These are phyloP conservation scores for Oryza glumipatula DNA, from an alignment of 176 grass and related monocot species.

Conservation along the genomic window DNA sequence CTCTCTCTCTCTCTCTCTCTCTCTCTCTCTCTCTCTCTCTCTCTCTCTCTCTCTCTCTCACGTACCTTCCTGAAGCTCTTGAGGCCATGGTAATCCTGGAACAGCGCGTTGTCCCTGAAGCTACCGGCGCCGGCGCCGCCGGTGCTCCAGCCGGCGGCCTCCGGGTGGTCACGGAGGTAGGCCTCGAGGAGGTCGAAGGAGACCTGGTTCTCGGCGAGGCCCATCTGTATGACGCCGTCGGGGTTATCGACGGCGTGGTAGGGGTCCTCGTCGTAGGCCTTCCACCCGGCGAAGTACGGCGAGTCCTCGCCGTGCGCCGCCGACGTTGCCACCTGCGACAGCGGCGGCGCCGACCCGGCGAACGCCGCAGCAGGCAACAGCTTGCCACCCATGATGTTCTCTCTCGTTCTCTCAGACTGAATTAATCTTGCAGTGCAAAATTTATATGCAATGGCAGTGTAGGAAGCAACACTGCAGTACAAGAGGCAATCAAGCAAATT, in stretches of 20 bases:
- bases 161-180: slow-evolving; percentile 66
- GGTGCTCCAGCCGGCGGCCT: slow-evolving; percentile 49
- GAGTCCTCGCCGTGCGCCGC: slow-evolving; percentile 79
- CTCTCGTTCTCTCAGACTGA: background rate
- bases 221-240: slow-evolving; percentile 85
- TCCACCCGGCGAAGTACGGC: slow-evolving; percentile 92
- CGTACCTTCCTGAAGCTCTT: slow-evolving; percentile 70
- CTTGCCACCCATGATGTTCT: slow-evolving; percentile 54
- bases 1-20: too few species aligned
- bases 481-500: too few species aligned
- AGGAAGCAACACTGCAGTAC: too few species aligned
- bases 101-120: slow-evolving; percentile 92
- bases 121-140: slow-evolving; percentile 10
- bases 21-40: too few species aligned
- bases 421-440: too few species aligned
- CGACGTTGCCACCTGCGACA: slow-evolving; percentile 68
- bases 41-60: background rate
- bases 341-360: slow-evolving; percentile 6
- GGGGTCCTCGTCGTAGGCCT: slow-evolving; percentile 76
- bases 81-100: slow-evolving; percentile 93
- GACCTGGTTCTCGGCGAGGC: slow-evolving; percentile 90
- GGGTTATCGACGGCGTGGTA: slow-evolving; percentile 71
- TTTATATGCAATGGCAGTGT: too few species aligned
- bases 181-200: slow-evolving; percentile 88
- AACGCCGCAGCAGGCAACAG: slow-evolving; percentile 11